A percentile compares a stretch with the other conserved stretches of the same genome.
Conservation (phyloP, 2,329 filamentous ascomycete genomes). For the Dryadomyces quercivorus region DNA sequence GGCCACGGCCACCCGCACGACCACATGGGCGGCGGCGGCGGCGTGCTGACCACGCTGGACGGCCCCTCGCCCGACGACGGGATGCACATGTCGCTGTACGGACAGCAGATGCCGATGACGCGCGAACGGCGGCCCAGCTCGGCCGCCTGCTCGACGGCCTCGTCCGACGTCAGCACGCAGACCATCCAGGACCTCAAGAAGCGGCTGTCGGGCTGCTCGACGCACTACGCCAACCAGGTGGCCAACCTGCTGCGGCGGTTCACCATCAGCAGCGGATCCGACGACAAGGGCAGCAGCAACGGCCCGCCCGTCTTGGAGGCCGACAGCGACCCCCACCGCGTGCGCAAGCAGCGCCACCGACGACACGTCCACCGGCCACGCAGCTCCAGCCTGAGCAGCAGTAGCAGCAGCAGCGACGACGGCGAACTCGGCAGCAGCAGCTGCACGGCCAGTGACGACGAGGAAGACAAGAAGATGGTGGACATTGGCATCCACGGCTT, state of each 20-base stretch:
- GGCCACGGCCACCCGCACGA: not conserved
- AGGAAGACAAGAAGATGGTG: not conserved
- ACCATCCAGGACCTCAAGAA: constrained; percentile 20
- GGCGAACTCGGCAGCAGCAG: not conserved
- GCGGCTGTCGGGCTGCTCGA: constrained; percentile 21
- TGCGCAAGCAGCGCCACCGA: constrained; percentile 8
- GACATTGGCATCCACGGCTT: no score
- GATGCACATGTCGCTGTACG: not conserved
- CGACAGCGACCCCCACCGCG: constrained; percentile 6
- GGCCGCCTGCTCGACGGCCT: constrained; percentile 9
- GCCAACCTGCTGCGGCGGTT: constrained; percentile 15
- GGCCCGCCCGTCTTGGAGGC: not conserved
- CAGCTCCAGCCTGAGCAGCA: constrained; percentile 1
- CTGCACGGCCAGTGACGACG: constrained; percentile 2
- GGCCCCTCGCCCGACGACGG: not conserved
- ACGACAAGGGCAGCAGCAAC: constrained; percentile 2
- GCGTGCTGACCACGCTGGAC: not conserved
- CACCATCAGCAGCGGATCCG: constrained; percentile 14
- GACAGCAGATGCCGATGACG: constrained; percentile 2
- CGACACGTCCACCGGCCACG: not conserved
- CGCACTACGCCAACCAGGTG: constrained; percentile 16
- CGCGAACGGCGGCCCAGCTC: constrained; percentile 10
- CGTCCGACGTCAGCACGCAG: constrained; percentile 15
- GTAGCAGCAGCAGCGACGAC: constrained; percentile 1
- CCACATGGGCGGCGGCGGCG: not conserved